Evolutionary conservation across 225 moss, liverwort and hornwort species (phyloP), one percentile per base, ranked within the genome.

Genomic region (Antitrichia curtipendula): DNA sequence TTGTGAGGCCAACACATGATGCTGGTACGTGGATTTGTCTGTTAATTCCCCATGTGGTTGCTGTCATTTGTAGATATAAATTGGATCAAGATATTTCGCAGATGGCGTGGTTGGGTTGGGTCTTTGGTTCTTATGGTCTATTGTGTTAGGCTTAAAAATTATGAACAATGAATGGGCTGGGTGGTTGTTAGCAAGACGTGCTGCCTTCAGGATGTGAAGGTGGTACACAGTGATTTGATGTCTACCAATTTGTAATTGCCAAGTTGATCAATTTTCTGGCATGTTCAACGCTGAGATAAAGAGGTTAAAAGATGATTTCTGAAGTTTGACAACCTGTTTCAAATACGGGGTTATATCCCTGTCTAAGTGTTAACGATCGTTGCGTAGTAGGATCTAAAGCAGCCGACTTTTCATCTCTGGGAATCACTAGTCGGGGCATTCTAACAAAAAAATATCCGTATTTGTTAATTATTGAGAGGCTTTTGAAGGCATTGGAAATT

Each of bases 1-100:
- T 93, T 84, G 14, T 88, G 89, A 43, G 1, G 29, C 52, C 68
- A 82, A 93, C 93, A 57, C 93, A 92, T 89, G 27, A 41, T 62
- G 89, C 87, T 88, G 93, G 93, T 90, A 75, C 75, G 68, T 78
- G 70, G 29, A 84, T 49, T 75, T 88, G 34, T 63, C 81, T 41
- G 64, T 80, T 72, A n/a, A 28, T 54, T 82, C 43, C 24, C 57
- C 38, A 45, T 45, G 74, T 82, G 47, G 32, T 85, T 78, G 36
- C 84, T 45, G 69, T 74, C 47, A 32, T 32, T 61, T 81, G 69
- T 54, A 81, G 54, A 49, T 84, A 50, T 81, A 38, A 52, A 59
- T 20, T 79, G 65, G 72, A 86, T 86, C 27, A 61, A 43, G 52
- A 64, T 50, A n/a, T 78, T 85, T 78, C 36, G 41, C 40, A 59